Base-by-base conservation (phyloP, 2,329 filamentous ascomycete species). In the Chaetomiaceae sp. region DNA sequence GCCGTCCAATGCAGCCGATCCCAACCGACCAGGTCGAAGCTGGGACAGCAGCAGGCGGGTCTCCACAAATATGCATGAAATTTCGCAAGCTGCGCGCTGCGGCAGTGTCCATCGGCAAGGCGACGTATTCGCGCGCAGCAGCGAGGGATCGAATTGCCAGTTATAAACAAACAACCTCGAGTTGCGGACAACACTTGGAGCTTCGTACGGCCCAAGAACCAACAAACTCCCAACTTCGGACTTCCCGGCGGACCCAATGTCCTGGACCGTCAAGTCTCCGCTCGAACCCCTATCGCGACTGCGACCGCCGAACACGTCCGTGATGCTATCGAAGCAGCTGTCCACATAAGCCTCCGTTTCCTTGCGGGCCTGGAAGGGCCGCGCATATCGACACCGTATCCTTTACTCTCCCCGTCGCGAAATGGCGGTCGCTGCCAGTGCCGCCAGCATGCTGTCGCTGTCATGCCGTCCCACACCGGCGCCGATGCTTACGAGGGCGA, bases 391-490 rank as follows among this genome's bases (percentile, higher is more conserved):
- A 34, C n/a, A 16, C 19, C 6, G 6, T 23, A 17, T 19, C 17
- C 10, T 25, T n/a, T n/a, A n/a, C 33, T 17, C 21, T 12, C 10
- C 33, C 10, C n/a, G 17, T 17, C 51, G 23, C 54, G 47, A 52
- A 47, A 60, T 58, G 56, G 51, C 51, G 9, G 35, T 41, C 27
- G 34, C 50, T 25, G 23, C 21, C 34, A 34, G 48, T 46, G 51
- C 43, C 31, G 44, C 37, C 42, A 55, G 57, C 27, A 37, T 53
- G 45, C 44, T 56, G 51, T 50, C 45, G 51, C 48, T 55, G 16
- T 49, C 50, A 51, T 58, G 50, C 46, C 54, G 54, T 50, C 48
- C 51, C 35, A 33, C 48, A 8, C 39, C 55, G 12, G 45, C 46
- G 5, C 31, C 41, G 19, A 45, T n/a, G 27, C 23, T 41, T 23